Evolutionary conservation across 1,139 yeast genomes (phyloP).

Genomic region (Diutina neorugosa): DNA sequence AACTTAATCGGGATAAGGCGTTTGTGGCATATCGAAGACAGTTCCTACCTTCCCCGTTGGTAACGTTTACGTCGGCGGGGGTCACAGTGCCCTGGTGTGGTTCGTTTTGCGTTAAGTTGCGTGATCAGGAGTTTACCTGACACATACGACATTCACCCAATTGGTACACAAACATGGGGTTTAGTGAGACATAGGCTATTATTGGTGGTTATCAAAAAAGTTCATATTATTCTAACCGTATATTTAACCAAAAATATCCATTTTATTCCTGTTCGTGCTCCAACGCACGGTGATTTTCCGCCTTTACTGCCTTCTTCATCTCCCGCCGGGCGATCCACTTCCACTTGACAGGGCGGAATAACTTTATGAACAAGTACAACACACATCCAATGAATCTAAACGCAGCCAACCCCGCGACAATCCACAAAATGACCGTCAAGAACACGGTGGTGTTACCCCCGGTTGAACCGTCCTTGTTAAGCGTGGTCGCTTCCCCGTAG

Average conservation of each 20-base stretch:
- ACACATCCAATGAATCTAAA: constrained; percentile 32
- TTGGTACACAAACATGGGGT: no score
- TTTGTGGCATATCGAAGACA: background rate
- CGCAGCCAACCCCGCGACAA: constrained; percentile 34
- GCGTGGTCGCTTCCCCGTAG: background rate
- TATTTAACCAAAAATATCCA: background rate
- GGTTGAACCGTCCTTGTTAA: constrained; percentile 16
- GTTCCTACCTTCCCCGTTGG: background rate
- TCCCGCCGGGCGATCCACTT: constrained; percentile 9
- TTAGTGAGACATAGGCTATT: no score
- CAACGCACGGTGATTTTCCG: background rate
- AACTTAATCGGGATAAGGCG: background rate
- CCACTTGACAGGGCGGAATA: constrained; percentile 33
- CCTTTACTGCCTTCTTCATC: background rate
- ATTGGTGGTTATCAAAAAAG: no score
- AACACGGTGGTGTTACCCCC: constrained; percentile 26
- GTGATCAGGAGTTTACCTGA: no score
- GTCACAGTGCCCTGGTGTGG: no score
- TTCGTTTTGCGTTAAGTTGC: no score
- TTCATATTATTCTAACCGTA: background rate
- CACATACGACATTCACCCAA: no score
- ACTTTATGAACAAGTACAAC: constrained; percentile 23
- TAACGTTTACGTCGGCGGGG: background rate
- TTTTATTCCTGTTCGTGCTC: background rate
- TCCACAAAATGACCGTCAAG: constrained; percentile 36